phyloP scores from a whole-genome alignment of 164 flowering plant genomes.

The Stephania japonica region DNA sequence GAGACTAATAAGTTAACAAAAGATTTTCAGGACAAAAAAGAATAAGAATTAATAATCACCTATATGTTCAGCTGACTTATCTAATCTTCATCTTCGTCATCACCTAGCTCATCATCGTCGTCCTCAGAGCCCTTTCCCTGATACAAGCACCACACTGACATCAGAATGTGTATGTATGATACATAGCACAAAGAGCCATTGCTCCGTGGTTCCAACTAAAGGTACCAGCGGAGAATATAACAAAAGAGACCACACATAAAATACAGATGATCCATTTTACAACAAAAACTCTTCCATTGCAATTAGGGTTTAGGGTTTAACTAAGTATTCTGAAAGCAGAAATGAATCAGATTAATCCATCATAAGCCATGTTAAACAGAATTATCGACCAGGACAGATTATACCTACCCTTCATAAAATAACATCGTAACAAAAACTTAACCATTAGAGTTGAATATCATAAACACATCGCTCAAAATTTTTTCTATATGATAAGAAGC shows the following conservation, averaged over 20 bases:
- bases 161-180: not conserved
- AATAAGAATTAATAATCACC: not conserved
- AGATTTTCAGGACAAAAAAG: too few relatives aligned
- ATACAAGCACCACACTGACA: not conserved
- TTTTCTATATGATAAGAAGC: too few relatives aligned
- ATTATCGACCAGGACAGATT: too few relatives aligned
- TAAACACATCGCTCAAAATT: too few relatives aligned
- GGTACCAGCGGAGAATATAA: not conserved
- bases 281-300: too few relatives aligned
- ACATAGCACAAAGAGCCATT: not conserved
- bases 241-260: not conserved
- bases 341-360: too few relatives aligned
- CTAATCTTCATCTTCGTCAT: constrained; percentile 23
- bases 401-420: too few relatives aligned
- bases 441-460: too few relatives aligned
- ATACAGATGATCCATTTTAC: not conserved
- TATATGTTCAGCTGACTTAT: constrained; percentile 18
- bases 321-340: too few relatives aligned
- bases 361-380: too few relatives aligned
- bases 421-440: too few relatives aligned
- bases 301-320: too few relatives aligned
- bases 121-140: constrained; percentile 26
- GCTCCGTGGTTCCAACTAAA: not conserved
- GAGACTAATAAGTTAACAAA: constrained; percentile 2
- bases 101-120: constrained; percentile 15